Base-by-base conservation (phyloP, 2,329 filamentous ascomycete genomes). In the Zymoseptoria pseudotritici region DNA sequence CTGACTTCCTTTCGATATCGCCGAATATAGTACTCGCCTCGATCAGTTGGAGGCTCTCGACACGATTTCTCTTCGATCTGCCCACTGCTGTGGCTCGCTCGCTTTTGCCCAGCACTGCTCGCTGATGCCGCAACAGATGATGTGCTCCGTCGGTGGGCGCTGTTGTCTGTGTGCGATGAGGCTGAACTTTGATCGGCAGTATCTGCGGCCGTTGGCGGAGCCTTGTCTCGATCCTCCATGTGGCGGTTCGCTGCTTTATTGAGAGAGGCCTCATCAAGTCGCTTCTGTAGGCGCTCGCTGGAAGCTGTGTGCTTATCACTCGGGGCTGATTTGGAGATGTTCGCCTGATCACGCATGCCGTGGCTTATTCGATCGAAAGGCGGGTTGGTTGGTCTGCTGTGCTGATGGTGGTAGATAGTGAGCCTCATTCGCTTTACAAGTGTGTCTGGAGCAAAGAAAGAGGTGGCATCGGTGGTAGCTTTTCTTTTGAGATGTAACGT, bases 201-300 rank as follows among this genome's bases (percentile, higher is more conserved):
- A 46, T 46, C 36, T 53, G 50, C 50, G 10, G 31, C 21, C 20
- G 10, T 50, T 26, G 22, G 9, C 8, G 54, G 54, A 20, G 22
- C n/a, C 54, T 49, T 55, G 29, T 55, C 54, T 46, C 24, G 19
- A 31, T 55, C 29, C 42, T 55, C 54, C 42, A 50, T 42, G n/a
- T 20, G 54, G 7, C 36, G 22, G 8, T 53, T 53, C 9, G 22
- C 52, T 53, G 22, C 29, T 29, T 53, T 53, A 13, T 53, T 53
- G 22, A 29, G 22, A 22, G 52, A 24, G 17, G 52, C 52, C 29
- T 53, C 52, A 29, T 53, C 13, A 22, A 53, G 52, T 2, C 52
- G 52, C 11, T 26, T 19, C 13, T 53, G 52, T 22, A 53, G 29
- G 8, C 52, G 22, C 31, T 53, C 52, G 20, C 22, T 29, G 4